A percentile compares a stretch with the other conserved stretches of the same genome.
phyloP scores from a whole-genome alignment of 1,284 basidiomycete species.

The Tilletia indica region DNA sequence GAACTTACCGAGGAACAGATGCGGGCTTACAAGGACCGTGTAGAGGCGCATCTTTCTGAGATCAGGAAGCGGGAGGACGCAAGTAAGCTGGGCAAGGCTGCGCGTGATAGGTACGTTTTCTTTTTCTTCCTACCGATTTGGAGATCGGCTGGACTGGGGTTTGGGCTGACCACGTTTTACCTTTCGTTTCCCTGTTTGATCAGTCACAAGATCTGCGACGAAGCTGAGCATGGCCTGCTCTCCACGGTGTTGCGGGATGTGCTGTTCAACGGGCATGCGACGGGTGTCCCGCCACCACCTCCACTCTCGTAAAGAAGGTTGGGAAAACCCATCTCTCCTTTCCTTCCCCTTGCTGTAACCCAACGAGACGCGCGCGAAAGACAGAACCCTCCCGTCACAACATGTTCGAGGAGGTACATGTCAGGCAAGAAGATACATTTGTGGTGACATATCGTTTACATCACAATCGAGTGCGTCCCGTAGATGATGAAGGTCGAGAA shows the following conservation, averaged over 20 bases:
- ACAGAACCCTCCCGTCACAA: too few species aligned
- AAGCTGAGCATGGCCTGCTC: constrained; percentile 86
- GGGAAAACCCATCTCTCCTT: not conserved
- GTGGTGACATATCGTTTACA: too few species aligned
- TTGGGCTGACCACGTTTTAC: not conserved
- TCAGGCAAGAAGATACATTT: too few species aligned
- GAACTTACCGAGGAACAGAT: too few species aligned
- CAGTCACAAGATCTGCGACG: constrained; percentile 78
- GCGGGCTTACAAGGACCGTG: not conserved
- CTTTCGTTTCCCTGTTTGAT: constrained; percentile 15
- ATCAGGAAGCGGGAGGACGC: constrained; percentile 39
- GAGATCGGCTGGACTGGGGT: too few species aligned
- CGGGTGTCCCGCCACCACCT: constrained; percentile 13
- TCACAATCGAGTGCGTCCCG: too few species aligned
- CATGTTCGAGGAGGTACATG: too few species aligned
- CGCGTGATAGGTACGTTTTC: constrained; percentile 70
- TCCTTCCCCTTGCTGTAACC: too few species aligned
- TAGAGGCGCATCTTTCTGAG: constrained; percentile 23
- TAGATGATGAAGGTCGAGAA: too few species aligned
- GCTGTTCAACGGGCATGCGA: constrained; percentile 16
- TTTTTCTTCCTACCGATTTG: too few species aligned
- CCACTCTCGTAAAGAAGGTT: not conserved
- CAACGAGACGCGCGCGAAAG: too few species aligned
- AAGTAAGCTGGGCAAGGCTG: constrained; percentile 70
- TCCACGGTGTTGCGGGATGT: constrained; percentile 65